Base-by-base conservation (phyloP, 2,329 filamentous ascomycete species). In the Saccharata proteae region DNA sequence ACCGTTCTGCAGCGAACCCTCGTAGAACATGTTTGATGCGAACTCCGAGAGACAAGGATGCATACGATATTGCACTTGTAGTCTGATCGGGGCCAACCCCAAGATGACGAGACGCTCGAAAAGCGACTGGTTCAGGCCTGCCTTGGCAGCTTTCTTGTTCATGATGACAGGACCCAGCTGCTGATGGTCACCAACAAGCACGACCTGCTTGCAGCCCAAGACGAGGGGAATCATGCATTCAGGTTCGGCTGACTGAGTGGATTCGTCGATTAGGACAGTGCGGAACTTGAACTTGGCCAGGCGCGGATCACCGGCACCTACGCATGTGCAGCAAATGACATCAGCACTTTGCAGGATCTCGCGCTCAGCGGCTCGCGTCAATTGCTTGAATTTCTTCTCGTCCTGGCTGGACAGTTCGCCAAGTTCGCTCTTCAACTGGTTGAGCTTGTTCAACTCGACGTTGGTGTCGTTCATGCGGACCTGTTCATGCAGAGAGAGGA, bases 111-210 rank as follows among this genome's bases (percentile, higher is more conserved):
- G 69, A 47, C 90, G 84, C 62, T 98, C 90, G 49, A 98, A 98
- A 7, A 98, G 68, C n/a, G 88, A 96, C 57, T 96, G 90, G 59
- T 96, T 94, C 11, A 98, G 68, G 38, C 90, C 90, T 34, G 90
- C 90, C 60, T 96, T 96, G 39, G 90, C 90, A 10, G 90, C 90
- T 61, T 96, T 96, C 70, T 98, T 98, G 69, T 98, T 98, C 88
- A 98, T 98, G 52, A 98, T 96, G 47, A 98, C 90, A 2, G 90
- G 90, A 0, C 90, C 90, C 42, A 98, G 74, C 55, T 98, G 90
- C 58, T 96, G 92, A 59, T 98, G 90, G 51, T 98, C 90, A 51
- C 90, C 90, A 24, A 98, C 90, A 20, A 98, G 71, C n/a, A 98
- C 90, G 29, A 94, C 85, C 57, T 98, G 90, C 63, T 98, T 98